Conservation (phyloP, 345 rosid genomes). For the Boechera retrofracta region DNA sequence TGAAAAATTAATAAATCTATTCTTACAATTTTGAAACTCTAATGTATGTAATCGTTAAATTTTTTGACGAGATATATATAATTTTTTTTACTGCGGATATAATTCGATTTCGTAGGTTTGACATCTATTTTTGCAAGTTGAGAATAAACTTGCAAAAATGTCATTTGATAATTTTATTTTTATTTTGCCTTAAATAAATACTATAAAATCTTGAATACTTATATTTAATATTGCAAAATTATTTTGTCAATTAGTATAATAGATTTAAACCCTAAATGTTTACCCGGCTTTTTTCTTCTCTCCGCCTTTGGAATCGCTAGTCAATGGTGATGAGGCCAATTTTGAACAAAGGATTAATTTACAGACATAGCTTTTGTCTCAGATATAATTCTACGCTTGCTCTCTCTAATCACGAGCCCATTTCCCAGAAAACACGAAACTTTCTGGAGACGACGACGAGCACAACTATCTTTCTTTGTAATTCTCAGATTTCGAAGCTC, state of each 20-base stretch:
- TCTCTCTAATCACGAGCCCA: slow-evolving; percentile 5
- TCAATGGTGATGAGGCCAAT: slow-evolving; percentile 28
- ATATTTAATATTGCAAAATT: neutral
- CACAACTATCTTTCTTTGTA: slow-evolving; percentile 57
- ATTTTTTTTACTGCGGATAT: no score
- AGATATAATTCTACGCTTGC: slow-evolving; percentile 26
- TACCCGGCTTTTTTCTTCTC: slow-evolving; percentile 3
- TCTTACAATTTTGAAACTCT: no score
- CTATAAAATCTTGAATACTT: no score
- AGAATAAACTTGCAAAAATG: no score
- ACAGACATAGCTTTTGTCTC: slow-evolving; percentile 14
- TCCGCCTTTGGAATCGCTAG: neutral
- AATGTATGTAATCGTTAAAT: no score
- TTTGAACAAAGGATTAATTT: slow-evolving; percentile 16
- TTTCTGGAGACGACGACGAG: slow-evolving; percentile 21
- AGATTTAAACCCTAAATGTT: neutral
- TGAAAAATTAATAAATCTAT: no score
- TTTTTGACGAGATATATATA: no score
- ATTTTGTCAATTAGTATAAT: neutral
- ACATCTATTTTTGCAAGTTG: no score
- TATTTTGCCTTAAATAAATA: no score
- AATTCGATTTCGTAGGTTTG: no score
- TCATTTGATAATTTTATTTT: no score
- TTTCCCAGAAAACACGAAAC: neutral
- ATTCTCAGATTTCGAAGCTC: slow-evolving; percentile 65